Conservation (phyloP, 306 rosid genomes). For the Pterocarpus macrocarpus region DNA sequence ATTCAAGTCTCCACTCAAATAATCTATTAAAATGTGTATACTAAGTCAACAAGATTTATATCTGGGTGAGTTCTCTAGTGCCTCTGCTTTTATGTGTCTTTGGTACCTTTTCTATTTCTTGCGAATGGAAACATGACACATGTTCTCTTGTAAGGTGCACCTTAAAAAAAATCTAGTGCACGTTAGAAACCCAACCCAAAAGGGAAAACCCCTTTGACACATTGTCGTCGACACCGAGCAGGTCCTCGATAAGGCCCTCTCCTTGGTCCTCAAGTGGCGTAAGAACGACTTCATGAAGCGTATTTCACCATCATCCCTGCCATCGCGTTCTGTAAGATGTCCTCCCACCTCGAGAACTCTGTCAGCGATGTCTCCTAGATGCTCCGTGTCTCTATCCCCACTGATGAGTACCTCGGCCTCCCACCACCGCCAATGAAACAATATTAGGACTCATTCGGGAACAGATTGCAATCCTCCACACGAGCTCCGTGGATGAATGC, state of each 20-base stretch:
- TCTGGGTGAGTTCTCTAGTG: too few species aligned
- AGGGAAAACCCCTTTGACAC: slow-evolving; percentile 22
- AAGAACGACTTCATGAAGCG: slow-evolving; percentile 81
- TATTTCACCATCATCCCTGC: slow-evolving; percentile 82
- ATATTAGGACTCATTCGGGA: slow-evolving; percentile 83
- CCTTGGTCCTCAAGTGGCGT: slow-evolving; percentile 67
- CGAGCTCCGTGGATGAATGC: slow-evolving; percentile 73
- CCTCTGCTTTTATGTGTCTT: too few species aligned
- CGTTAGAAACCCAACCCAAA: too few species aligned
- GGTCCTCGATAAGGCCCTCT: slow-evolving; percentile 71
- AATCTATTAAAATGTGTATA: too few species aligned
- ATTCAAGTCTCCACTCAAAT: too few species aligned
- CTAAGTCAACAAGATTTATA: too few species aligned
- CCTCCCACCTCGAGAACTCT: slow-evolving; percentile 77
- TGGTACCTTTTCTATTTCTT: too few species aligned
- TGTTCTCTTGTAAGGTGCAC: too few species aligned
- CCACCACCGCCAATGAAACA: slow-evolving; percentile 94
- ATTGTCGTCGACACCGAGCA: slow-evolving; percentile 82
- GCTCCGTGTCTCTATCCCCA: slow-evolving; percentile 86
- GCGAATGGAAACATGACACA: too few species aligned
- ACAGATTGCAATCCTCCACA: slow-evolving; percentile 72
- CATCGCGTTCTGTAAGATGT: slow-evolving; percentile 81
- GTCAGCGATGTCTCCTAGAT: slow-evolving; percentile 88
- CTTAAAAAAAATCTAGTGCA: too few species aligned
- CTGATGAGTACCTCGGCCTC: slow-evolving; percentile 76